Conservation (phyloP, 2,329 filamentous ascomycete species). For the Xylaria sp. region DNA sequence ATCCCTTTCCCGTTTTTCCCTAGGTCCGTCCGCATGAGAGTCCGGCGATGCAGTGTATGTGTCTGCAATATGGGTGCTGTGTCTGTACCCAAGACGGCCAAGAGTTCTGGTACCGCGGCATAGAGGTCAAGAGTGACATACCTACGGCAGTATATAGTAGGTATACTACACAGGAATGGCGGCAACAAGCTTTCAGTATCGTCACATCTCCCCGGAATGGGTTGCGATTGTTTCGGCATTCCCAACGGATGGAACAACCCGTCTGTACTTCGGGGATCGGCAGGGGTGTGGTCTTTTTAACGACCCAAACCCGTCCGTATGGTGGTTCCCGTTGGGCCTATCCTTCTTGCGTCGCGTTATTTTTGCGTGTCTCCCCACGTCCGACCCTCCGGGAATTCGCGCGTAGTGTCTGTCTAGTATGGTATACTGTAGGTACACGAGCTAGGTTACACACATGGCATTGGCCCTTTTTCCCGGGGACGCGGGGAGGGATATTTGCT, state of each 20-base stretch:
- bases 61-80: neutral
- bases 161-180: neutral
- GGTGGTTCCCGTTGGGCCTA: slow-evolving; percentile 21
- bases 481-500: slow-evolving; percentile 25
- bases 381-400: slow-evolving; percentile 12
- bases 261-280: slow-evolving; percentile 19
- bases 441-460: neutral
- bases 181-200: neutral
- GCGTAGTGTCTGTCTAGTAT: neutral
- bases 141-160: slow-evolving; percentile 3
- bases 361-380: neutral
- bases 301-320: slow-evolving; percentile 22
- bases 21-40: slow-evolving; percentile 16
- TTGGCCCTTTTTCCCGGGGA: slow-evolving; percentile 11
- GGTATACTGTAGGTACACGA: too few relatives aligned
- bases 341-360: slow-evolving; percentile 3
- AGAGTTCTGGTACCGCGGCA: neutral
- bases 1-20: slow-evolving; percentile 4
- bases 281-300: slow-evolving; percentile 29
- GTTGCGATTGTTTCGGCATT: slow-evolving; percentile 23
- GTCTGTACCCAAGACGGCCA: neutral
- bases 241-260: slow-evolving; percentile 19
- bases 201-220: neutral
- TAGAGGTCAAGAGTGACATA: neutral
- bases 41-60: neutral